Base-by-base conservation (phyloP, 768 basidiomycete species). In the Arthromyces matolae region DNA sequence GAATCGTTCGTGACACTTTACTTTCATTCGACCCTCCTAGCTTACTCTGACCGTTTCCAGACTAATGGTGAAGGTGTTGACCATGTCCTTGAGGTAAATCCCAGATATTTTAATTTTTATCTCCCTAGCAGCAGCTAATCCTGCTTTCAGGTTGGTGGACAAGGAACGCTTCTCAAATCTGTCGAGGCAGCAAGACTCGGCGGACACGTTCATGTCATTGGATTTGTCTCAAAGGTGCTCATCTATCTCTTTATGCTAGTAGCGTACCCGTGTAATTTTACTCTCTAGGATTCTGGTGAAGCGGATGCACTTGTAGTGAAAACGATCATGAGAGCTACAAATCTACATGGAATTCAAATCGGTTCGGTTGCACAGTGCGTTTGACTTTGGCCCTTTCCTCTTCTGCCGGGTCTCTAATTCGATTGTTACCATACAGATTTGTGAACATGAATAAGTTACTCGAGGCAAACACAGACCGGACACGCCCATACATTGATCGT, bases 341-440 rank as follows among this genome's bases (percentile, higher is more conserved):
- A 55, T 18, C 50, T 82, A 29, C 74, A 77, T 4, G 81, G 82
- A 4, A 71, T 84, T 22, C 67, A 75, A 27, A 69, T 82, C 2
- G 82, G 81, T 25, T 77, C 78, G 9, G 71, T 80, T n/a, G 65
- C 71, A n/a, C 79, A 81, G 77, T 80, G 56, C 36, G 77, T 64
- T 25, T 2, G n/a, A 33, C 14, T 8, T 43, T 16, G 2, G 9
- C 19, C 0, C 14, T 20, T 37, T 5, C 1, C n/a, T 10, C 4
- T 20, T 20, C 10, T 6, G 13, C 23, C 16, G 14, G 20, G 29
- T 3, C 3, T 22, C 12, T n/a, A n/a, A n/a, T n/a, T n/a, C n/a
- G n/a, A n/a, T n/a, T n/a, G n/a, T n/a, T 33, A 8, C 41, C 5
- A 14, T 20, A 32, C 45, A 80, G 75, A 52, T 83, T 83, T 52